Conservation (phyloP, 371 early-diverging fungal genomes). For the Sporodiniella umbellata region DNA sequence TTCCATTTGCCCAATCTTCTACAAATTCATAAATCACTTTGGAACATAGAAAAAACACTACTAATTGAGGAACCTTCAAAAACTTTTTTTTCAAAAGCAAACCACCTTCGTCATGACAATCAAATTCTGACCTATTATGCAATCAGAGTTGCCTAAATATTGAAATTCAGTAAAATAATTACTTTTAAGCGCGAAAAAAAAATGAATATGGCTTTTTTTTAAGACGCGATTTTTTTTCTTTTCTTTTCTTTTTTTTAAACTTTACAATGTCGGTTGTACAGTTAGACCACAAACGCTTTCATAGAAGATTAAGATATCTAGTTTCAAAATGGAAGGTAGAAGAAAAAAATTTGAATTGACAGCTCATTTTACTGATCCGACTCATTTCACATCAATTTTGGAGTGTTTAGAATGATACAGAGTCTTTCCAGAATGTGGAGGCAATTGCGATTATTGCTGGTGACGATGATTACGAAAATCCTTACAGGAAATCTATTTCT, state of each 20-base stretch:
- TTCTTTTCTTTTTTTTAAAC: constrained; percentile 3
- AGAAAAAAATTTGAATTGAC: constrained; percentile 3
- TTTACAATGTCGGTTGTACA: constrained; percentile 22
- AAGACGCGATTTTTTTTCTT: constrained; percentile 5
- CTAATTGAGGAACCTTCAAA: too few relatives aligned
- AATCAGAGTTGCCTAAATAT: too few relatives aligned
- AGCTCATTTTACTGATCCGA: too few relatives aligned
- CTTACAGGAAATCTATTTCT: constrained; percentile 68
- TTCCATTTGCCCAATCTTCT: too few relatives aligned
- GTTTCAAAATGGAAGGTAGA: constrained; percentile 56
- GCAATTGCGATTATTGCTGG: constrained; percentile 64
- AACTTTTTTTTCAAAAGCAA: too few relatives aligned
- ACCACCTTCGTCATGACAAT: too few relatives aligned
- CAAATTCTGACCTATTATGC: too few relatives aligned
- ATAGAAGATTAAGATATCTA: constrained; percentile 55
- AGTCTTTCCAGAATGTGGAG: constrained; percentile 56
- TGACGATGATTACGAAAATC: constrained; percentile 62
- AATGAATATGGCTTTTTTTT: not conserved
- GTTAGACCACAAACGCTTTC: constrained; percentile 61
- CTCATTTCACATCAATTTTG: too few relatives aligned
- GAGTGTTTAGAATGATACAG: constrained; percentile 26
- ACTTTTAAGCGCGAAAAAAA: too few relatives aligned
- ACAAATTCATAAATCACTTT: too few relatives aligned
- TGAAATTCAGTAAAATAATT: too few relatives aligned
- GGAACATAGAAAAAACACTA: too few relatives aligned